Conservation (phyloP, 306 rosid genomes). For the Gynostemma pentaphyllum region DNA sequence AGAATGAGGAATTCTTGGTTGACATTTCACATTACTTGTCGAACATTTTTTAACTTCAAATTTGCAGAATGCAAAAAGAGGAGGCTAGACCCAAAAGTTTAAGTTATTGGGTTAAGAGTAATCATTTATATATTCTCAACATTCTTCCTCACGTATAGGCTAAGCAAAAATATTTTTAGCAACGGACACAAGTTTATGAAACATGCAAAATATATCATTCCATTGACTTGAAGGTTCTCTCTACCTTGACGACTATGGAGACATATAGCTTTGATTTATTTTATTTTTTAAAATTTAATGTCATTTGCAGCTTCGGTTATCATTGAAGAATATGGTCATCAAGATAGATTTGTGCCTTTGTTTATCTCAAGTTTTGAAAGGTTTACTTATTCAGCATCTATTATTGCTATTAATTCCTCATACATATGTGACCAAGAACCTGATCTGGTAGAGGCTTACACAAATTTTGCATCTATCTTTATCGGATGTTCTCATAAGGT, state of each 20-base stretch:
- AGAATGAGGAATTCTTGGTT: too few species aligned
- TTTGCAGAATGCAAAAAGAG: too few species aligned
- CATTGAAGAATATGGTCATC: constrained; percentile 84
- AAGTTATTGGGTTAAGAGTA: too few species aligned
- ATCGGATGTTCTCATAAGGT: constrained; percentile 74
- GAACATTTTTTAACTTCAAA: too few species aligned
- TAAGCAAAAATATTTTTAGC: too few species aligned
- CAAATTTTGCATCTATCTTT: constrained; percentile 80
- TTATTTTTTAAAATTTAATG: neutral
- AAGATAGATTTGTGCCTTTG: constrained; percentile 64
- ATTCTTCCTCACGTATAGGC: too few species aligned
- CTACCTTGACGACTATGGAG: neutral
- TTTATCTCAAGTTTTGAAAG: constrained; percentile 79
- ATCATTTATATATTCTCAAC: too few species aligned
- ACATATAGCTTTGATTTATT: neutral
- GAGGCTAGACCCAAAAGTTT: too few species aligned
- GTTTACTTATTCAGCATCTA: constrained; percentile 74
- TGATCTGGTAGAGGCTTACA: constrained; percentile 92
- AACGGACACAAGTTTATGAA: neutral
- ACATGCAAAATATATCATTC: neutral
- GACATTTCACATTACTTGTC: too few species aligned
- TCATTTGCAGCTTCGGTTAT: constrained; percentile 77
- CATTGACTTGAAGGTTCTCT: neutral
- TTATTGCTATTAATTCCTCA: constrained; percentile 85
- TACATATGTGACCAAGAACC: constrained; percentile 98